These are phyloP conservation scores for Orychophragmus violaceus DNA, from an alignment of 345 rosid species.

Conservation along the genomic window DNA sequence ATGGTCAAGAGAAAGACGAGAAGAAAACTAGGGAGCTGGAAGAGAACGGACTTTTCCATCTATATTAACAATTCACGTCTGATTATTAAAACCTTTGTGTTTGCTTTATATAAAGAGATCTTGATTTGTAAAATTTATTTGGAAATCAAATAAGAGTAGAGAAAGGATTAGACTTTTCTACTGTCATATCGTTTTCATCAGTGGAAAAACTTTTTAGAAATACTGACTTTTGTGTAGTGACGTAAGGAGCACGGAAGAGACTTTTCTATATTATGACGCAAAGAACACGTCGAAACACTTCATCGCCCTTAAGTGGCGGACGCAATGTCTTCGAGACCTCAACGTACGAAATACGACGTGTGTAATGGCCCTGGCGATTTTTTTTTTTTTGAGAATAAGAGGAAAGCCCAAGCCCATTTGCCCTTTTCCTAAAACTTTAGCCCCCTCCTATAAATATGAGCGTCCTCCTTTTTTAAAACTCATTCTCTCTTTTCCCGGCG, in stretches of 20 bases:
- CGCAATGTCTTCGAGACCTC: too few relatives aligned
- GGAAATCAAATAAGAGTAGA: not conserved
- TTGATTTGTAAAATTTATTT: not conserved
- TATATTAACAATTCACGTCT: not conserved
- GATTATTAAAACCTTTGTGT: slow-evolving; percentile 42
- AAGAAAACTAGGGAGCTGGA: not conserved
- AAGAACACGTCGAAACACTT: not conserved
- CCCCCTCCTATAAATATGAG: too few relatives aligned
- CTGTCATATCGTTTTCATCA: slow-evolving; percentile 11
- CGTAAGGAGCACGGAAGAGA: not conserved
- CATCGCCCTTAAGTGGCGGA: not conserved
- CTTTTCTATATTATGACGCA: not conserved
- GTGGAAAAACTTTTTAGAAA: not conserved
- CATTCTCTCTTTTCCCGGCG: too few relatives aligned
- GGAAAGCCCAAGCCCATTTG: too few relatives aligned
- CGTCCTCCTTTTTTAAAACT: too few relatives aligned
- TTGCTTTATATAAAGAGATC: slow-evolving; percentile 30
- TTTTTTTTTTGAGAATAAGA: too few relatives aligned
- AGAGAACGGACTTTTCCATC: not conserved
- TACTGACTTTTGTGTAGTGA: slow-evolving; percentile 9
- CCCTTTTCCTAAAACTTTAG: too few relatives aligned
- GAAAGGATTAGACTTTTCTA: not conserved
- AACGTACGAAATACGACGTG: too few relatives aligned
- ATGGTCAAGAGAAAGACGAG: slow-evolving; percentile 11
- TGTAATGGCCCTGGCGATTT: too few relatives aligned